A percentile compares a stretch with the other conserved stretches of the same genome.
Conservation (phyloP, 148 eudicot species). For the Cornus suecica region DNA sequence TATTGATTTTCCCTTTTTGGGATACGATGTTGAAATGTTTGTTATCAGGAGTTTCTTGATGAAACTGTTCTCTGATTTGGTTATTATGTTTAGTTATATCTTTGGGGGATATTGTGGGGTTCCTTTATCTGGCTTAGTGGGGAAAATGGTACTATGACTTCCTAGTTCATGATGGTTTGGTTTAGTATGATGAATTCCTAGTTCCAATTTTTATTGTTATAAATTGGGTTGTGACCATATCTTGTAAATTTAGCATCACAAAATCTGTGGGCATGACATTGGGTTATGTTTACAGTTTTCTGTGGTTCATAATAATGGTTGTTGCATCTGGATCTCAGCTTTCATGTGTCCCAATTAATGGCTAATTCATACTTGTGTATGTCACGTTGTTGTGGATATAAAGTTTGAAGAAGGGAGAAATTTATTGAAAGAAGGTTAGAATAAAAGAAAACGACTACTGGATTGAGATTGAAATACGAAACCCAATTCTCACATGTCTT, state of each 20-base stretch:
- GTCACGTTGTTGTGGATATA: background rate
- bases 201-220: background rate
- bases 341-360: conserved; percentile 31
- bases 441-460: background rate
- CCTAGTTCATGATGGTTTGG: background rate
- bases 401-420: background rate
- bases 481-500: background rate
- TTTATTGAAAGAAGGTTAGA: background rate
- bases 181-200: background rate
- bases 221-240: background rate
- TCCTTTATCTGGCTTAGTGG: background rate
- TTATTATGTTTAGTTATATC: background rate
- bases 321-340: conserved; percentile 20
- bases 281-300: conserved; percentile 28
- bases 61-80: background rate
- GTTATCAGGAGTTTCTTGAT: background rate
- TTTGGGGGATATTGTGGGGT: background rate
- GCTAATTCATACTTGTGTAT: background rate
- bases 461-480: background rate
- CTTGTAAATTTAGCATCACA: conserved; percentile 5
- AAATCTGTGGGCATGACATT: conserved; percentile 36
- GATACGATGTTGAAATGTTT: background rate
- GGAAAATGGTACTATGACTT: background rate
- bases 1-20: background rate
- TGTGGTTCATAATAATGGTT: conserved; percentile 17